Evolutionary conservation across 306 rosid species (phyloP), one percentile per base, ranked within the genome.

Genomic region (Echinosophora koreensis): DNA sequence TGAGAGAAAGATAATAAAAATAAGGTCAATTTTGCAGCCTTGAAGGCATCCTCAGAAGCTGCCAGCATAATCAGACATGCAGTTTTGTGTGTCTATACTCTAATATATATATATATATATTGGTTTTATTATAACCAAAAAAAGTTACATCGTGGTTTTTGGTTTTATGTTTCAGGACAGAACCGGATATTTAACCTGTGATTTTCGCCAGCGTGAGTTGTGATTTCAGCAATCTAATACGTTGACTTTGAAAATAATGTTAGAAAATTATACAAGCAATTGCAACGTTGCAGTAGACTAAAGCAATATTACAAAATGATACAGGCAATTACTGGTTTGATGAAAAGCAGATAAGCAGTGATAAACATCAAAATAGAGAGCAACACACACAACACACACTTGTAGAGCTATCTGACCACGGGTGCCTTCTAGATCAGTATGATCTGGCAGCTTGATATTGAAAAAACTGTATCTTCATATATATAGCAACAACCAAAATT

Each of bases 1-100:
- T 38, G 50, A 38, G n/a, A 39, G 12, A 37, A 62, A 18, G 35
- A 74, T 14, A n/a, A 27, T 39, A 34, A 34, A 7, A 63, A 54
- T 65, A 52, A 52, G 54, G 74, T 38, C 74, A 39, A 54, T 34
- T n/a, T n/a, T 10, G 8, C 35, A 16, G 27, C 58, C 75, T 11
- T n/a, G 11, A 30, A 38, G 47, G 27, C 66, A 39, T 39, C 56
- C 12, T 30, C 58, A 75, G 52, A 75, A 13, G 69, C 32, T 60
- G 71, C 38, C n/a, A 5, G 6, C 68, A 54, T 10, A 56, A 66
- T 55, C 27, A 41, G 75, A 56, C 28, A 42, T 12, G 66, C 22
- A 8, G 7, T n/a, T 13, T n/a, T 15, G 18, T 15, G 49, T 5
- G 5, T 52, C 11, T 28, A 42, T 42, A 38, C 6, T n/a, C n/a